Base-by-base conservation (phyloP, 306 rosid genomes). In the Vigna angularis region DNA sequence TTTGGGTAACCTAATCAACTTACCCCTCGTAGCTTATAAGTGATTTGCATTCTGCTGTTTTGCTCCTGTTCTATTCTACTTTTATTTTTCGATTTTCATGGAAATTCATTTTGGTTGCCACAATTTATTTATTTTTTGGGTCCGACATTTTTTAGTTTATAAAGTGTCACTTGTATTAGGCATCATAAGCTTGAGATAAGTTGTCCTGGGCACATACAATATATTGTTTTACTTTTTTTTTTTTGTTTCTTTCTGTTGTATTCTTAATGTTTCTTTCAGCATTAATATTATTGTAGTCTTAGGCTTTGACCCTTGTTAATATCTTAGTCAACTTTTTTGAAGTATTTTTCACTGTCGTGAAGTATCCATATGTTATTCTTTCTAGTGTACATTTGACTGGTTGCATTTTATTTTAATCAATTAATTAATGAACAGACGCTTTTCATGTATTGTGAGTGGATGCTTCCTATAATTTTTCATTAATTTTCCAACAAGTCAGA, bases 1-100 rank as follows among this genome's bases (percentile, higher is more conserved):
- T 82, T 75, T 82, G 76, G 84, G 24, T 69, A 55, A 68, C 75
- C 5, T 9, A 26, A 69, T 69, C 36, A 45, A 68, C 72, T 77
- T 71, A 7, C 40, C 59, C 10, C 40, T 38, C 13, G 38, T 24
- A 64, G 20, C 56, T 40, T 40, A 2, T 4, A 42, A 12, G 48
- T 45, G 66, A 61, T 78, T 48, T 45, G 24, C 48, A 58, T 57
- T 55, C n/a, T 83, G 59, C 61, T 42, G 51, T 55, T 50, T 61
- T 9, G 55, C 3, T 36, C 38, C 12, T 16, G 32, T 52, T 15
- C 28, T 47, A n/a, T 20, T 69, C 3, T 74, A 28, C 53, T 55
- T 8, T 9, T 28, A 38, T 48, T 30, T 50, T 73, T 57, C 34
- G 30, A 38, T 17, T 78, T 68, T 30, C 3, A 48, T 44, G 55